Evolutionary conservation across 805 yeast species (phyloP), one percentile per base, ranked within the genome.

Genomic region (Metschnikowia baotianmanensis): DNA sequence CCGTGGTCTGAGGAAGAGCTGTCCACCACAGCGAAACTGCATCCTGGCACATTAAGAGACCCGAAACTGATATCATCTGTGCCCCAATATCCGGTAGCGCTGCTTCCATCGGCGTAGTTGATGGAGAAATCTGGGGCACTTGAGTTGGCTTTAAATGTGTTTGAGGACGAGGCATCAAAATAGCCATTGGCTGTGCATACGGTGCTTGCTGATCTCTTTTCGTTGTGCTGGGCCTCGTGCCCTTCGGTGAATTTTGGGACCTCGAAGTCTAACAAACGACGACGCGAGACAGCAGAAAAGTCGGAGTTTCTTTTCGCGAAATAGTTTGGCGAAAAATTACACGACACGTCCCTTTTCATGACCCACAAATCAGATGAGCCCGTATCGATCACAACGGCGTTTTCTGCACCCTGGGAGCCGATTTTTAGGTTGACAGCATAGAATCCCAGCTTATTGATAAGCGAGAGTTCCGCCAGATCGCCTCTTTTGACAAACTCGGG

Each of bases 41-140:
- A 51, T 11, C 43, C 36, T 10, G 40, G 20, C 16, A 55, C 22
- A 22, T 31, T 45, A 25, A 48, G 36, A 26, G 39, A 46, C 15
- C 52, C 49, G 31, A 59, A 40, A 1, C 39, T n/a, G 22, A 57
- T 38, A 25, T 27, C 28, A 38, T 59, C 67, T 3, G 35, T 37
- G 5, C 59, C 63, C 78, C 81, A 81, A 10, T 50, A 45, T 10
- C 86, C 86, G 9, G 55, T 48, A 9, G 80, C 80, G 45, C 61
- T 70, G 6, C 72, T 60, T 18, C 67, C 65, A 48, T 78, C 83
- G 12, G 72, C 72, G 53, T 78, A 80, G 34, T 55, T 46, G 45
- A 73, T 72, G 24, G 44, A 49, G 44, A 71, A 74, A 2, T 26
- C 36, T 10, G 47, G 13, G n/a, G 32, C 26, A 19, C 31, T 17